Evolutionary conservation across 1,284 basidiomycete species (phyloP).

Genomic region (Heterobasidion irregulare): DNA sequence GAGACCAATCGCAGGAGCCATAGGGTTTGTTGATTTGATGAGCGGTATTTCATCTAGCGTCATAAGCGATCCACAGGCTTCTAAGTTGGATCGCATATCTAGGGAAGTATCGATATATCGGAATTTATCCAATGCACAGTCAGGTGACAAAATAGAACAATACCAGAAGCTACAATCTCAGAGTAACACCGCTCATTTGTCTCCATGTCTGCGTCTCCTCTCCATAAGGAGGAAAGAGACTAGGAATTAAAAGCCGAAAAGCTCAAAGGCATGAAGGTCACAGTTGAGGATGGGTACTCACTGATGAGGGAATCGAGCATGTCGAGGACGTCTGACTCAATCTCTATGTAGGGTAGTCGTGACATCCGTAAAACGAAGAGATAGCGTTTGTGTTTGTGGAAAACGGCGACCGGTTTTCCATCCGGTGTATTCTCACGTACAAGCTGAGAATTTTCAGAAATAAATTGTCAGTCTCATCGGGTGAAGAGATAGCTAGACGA

Average conservation of each 20-base stretch:
- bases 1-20: too few relatives aligned
- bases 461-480: not conserved
- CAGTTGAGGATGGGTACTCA: constrained; percentile 11
- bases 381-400: constrained; percentile 27
- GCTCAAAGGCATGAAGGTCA: not conserved
- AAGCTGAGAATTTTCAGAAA: constrained; percentile 14
- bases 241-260: constrained; percentile 2
- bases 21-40: too few relatives aligned
- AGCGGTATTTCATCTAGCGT: too few relatives aligned
- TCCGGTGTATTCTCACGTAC: constrained; percentile 19
- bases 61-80: too few relatives aligned
- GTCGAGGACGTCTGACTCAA: constrained; percentile 24
- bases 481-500: not conserved
- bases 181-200: not conserved
- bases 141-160: too few relatives aligned
- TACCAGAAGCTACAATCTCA: too few relatives aligned
- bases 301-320: constrained; percentile 30
- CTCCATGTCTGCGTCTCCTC: constrained; percentile 16
- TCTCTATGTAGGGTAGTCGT: constrained; percentile 27
- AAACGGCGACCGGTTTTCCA: constrained; percentile 25
- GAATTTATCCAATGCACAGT: too few relatives aligned
- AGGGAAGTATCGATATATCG: too few relatives aligned
- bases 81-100: too few relatives aligned
- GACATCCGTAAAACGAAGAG: constrained; percentile 27
- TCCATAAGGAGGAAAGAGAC: constrained; percentile 24